Conservation (phyloP, 768 basidiomycete genomes). For the Kwoniella pini region DNA sequence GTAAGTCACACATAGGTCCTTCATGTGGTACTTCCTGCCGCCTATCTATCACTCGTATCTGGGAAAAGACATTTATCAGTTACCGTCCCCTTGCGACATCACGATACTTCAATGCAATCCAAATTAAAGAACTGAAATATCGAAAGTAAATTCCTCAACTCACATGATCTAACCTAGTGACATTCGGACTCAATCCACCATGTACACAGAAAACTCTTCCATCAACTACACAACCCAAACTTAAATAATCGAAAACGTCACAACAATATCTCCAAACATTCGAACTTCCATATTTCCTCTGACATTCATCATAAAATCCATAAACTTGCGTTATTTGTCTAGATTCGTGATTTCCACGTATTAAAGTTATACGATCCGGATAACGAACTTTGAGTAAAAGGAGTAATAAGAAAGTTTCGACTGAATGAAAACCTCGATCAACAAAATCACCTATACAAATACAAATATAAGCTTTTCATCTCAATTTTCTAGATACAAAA, state of each 20-base stretch:
- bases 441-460: constrained; percentile 90
- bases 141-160: constrained; percentile 35
- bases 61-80: not conserved
- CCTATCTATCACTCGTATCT: constrained; percentile 91
- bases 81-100: too few species aligned
- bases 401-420: constrained; percentile 89
- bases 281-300: constrained; percentile 87
- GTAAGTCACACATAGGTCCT: constrained; percentile 95
- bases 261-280: constrained; percentile 99
- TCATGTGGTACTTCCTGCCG: constrained; percentile 99
- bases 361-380: constrained; percentile 85
- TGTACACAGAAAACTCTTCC: constrained; percentile 97
- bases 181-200: constrained; percentile 88
- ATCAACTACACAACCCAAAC: constrained; percentile 92
- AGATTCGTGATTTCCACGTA: constrained; percentile 95
- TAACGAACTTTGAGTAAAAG: constrained; percentile 92
- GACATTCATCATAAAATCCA: constrained; percentile 77
- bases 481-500: too few species aligned
- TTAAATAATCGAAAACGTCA: constrained; percentile 96
- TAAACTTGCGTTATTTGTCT: constrained; percentile 90
- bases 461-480: not conserved
- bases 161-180: constrained; percentile 86
- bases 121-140: too few species aligned
- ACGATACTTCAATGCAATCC: too few species aligned
- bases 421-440: constrained; percentile 90